phyloP scores from a whole-genome alignment of 169 alveolate species.

The Theileria equi region DNA sequence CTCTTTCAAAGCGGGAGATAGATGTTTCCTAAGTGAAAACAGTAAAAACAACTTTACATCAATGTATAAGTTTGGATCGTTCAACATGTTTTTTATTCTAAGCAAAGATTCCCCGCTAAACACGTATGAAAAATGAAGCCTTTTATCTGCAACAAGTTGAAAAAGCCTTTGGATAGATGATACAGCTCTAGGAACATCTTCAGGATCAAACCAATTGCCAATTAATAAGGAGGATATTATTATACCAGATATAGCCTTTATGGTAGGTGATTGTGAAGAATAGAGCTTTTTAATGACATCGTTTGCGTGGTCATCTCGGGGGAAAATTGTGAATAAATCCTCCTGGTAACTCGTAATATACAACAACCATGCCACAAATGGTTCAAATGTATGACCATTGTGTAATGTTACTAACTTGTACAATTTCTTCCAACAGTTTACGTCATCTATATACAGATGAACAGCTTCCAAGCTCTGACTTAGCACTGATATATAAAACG shows the following conservation, averaged over 20 bases:
- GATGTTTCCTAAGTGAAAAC: conserved; percentile 6
- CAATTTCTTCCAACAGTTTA: not conserved
- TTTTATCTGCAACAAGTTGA: no score
- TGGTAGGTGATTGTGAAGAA: conserved; percentile 7
- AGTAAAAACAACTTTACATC: conserved; percentile 15
- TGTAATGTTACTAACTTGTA: not conserved
- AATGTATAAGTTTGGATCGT: not conserved
- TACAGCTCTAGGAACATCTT: conserved; percentile 12
- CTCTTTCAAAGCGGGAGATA: not conserved
- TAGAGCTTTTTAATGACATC: conserved; percentile 15
- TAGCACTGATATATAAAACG: conserved; percentile 1
- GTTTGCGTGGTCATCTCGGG: not conserved
- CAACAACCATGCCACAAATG: not conserved
- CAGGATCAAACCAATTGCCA: conserved; percentile 14
- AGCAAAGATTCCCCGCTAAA: conserved; percentile 5
- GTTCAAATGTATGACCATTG: not conserved
- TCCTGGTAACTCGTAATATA: not conserved
- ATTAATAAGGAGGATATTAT: conserved; percentile 15
- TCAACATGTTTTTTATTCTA: not conserved
- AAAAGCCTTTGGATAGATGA: no score
- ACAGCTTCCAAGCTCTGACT: conserved; percentile 4
- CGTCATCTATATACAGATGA: conserved; percentile 6
- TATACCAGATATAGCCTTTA: conserved; percentile 27
- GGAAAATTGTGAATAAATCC: not conserved
- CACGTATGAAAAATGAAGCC: conserved; percentile 11